Evolutionary conservation across 768 basidiomycete genomes (phyloP), one percentile per base, ranked within the genome.

Genomic region (Tulasnella sp.): DNA sequence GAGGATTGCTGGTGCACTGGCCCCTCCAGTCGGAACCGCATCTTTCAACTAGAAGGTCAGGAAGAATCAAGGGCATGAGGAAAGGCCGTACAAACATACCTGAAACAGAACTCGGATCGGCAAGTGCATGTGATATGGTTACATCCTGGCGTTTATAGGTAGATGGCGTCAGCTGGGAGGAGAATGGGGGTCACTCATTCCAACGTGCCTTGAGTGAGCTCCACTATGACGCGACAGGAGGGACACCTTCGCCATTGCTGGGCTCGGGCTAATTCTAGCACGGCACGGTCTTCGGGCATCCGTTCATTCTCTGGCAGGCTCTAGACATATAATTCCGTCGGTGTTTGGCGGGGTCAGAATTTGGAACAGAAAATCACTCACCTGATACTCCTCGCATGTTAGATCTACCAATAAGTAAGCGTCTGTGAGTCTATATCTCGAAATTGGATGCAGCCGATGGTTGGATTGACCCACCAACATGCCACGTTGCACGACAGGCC

Each of bases 311-410:
- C 47, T 48, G 47, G 47, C 27, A 48, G 5, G n/a, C n/a, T n/a
- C 47, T 48, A n/a, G n/a, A 38, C 34, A n/a, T 7, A 5, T 7
- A 38, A 15, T 5, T 13, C 13, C 13, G 19, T 19, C 42, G 13
- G 19, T 43, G 42, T 43, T 13, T 13, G 13, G 19, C 13, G 42
- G 13, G 19, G 13, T 19, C 13, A 5, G 15, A 5, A 38, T 15
- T 38, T 15, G 15, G 15, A 38, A 5, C 34, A 15, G 34, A 7
- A 15, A 15, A 38, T 5, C 5, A 15, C 55, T 56, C 5, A 56
- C 55, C 44, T 56, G 32, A 19, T 56, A 41, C 41, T 56, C 42
- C 38, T 56, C 42, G 24, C 55, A 56, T 11, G 42, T 45, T 15
- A 56, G 32, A 10, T 47, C 55, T 56, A 2, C 17, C 11, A 26